Evolutionary conservation across 441 rosid species (phyloP).

Genomic region (Kokia cookei): DNA sequence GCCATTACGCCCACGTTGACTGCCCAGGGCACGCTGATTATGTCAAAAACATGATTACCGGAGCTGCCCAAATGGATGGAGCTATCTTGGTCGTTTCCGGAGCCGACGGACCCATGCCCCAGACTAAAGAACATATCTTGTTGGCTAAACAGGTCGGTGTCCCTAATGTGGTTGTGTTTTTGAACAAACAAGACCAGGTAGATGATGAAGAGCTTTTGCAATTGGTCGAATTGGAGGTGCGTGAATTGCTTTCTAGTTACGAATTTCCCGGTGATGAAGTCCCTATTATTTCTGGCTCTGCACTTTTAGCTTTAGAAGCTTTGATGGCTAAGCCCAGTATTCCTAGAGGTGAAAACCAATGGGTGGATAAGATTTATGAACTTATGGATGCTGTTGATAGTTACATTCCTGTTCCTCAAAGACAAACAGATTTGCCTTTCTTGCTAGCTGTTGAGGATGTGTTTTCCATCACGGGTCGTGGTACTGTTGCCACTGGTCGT

Average conservation of each 20-base stretch:
- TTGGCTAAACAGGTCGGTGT: slow-evolving; percentile 90
- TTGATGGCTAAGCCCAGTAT: slow-evolving; percentile 63
- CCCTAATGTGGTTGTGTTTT: slow-evolving; percentile 83
- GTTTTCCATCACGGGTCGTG: slow-evolving; percentile 93
- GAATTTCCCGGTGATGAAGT: slow-evolving; percentile 87
- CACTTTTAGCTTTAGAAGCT: slow-evolving; percentile 76
- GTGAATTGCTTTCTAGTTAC: slow-evolving; percentile 76
- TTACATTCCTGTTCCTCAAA: slow-evolving; percentile 81
- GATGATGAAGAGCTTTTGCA: slow-evolving; percentile 88
- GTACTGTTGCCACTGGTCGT: slow-evolving; percentile 92
- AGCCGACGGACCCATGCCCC: slow-evolving; percentile 91
- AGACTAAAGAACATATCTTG: slow-evolving; percentile 86
- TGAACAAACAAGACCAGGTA: slow-evolving; percentile 90
- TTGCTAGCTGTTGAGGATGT: slow-evolving; percentile 92
- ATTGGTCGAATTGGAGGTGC: slow-evolving; percentile 93
- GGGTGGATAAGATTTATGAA: slow-evolving; percentile 95
- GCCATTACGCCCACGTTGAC: slow-evolving; percentile 93
- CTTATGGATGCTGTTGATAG: slow-evolving; percentile 93
- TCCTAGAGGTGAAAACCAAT: slow-evolving; percentile 68
- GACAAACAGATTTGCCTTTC: slow-evolving; percentile 89
- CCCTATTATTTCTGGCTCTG: slow-evolving; percentile 79
- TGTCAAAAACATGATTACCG: slow-evolving; percentile 88
- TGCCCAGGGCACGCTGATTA: slow-evolving; percentile 95
- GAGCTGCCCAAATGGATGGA: slow-evolving; percentile 92
- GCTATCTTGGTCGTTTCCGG: slow-evolving; percentile 85